Evolutionary conservation across 305 asterid genomes (phyloP).

Genomic region (Andrographis paniculata): DNA sequence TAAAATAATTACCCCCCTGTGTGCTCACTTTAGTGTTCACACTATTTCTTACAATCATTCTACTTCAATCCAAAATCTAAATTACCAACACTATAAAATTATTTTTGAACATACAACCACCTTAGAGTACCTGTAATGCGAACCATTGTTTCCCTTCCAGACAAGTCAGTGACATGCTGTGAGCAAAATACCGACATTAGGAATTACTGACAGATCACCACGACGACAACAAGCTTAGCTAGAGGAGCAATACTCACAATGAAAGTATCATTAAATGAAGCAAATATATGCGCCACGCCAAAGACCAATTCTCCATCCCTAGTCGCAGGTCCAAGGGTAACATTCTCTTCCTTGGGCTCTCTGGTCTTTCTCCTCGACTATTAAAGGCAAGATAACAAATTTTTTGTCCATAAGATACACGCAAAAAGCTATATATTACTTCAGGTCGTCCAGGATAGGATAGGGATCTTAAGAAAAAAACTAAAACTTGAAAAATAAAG

Average conservation of each 20-base stretch:
- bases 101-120: too few relatives aligned
- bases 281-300: constrained; percentile 52
- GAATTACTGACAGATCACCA: background rate
- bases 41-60: too few relatives aligned
- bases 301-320: constrained; percentile 36
- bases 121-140: constrained; percentile 78
- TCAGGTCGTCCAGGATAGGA: too few relatives aligned
- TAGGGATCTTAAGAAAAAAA: too few relatives aligned
- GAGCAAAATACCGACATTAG: constrained; percentile 3
- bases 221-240: background rate
- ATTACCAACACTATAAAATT: too few relatives aligned
- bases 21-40: too few relatives aligned
- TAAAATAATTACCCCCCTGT: too few relatives aligned
- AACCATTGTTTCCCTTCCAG: constrained; percentile 75
- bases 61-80: too few relatives aligned
- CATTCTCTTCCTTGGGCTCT: constrained; percentile 45
- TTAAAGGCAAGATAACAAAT: background rate
- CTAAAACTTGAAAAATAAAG: too few relatives aligned
- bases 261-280: constrained; percentile 49
- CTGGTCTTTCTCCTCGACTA: constrained; percentile 42
- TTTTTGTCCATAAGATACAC: background rate
- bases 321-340: constrained; percentile 41
- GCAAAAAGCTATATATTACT: background rate
- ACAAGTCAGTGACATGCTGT: constrained; percentile 78
- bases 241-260: constrained; percentile 25